These are phyloP conservation scores for Saposhnikovia divaricata DNA, from an alignment of 129 eudicot genomes.

Conservation along the genomic window DNA sequence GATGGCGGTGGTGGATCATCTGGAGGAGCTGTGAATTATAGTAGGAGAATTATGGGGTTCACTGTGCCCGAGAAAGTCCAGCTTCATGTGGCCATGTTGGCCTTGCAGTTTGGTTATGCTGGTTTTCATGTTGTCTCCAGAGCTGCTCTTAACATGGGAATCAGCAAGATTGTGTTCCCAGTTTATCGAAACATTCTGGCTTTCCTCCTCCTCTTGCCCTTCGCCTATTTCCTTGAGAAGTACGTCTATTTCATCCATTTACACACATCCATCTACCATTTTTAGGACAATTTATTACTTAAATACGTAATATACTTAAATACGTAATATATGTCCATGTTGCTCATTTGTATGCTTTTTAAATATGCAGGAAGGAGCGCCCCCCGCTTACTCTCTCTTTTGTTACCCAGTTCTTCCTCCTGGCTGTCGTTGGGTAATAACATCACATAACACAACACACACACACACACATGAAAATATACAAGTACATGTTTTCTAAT, in stretches of 20 bases:
- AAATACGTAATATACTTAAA: no score
- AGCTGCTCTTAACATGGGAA: constrained; percentile 99
- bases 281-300: background rate
- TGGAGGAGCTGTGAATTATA: background rate
- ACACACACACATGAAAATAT: background rate
- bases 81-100: constrained; percentile 86
- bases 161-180: constrained; percentile 87
- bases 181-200: constrained; percentile 90
- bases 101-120: constrained; percentile 94
- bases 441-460: background rate
- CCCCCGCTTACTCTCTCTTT: constrained; percentile 67
- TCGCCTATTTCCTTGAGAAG: constrained; percentile 98
- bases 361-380: constrained; percentile 63
- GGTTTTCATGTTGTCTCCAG: constrained; percentile 98
- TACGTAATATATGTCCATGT: background rate
- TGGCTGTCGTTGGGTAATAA: constrained; percentile 79
- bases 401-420: constrained; percentile 79
- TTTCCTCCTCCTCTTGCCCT: constrained; percentile 74
- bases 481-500: background rate
- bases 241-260: constrained; percentile 21
- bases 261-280: background rate
- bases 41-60: constrained; percentile 47
- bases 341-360: background rate
- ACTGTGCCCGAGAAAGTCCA: constrained; percentile 69
- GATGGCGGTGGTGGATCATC: constrained; percentile 32